A percentile compares a stretch with the other conserved stretches of the same genome.
Evolutionary conservation across 805 yeast species (phyloP).

Genomic region (Yarrowia hollandica): DNA sequence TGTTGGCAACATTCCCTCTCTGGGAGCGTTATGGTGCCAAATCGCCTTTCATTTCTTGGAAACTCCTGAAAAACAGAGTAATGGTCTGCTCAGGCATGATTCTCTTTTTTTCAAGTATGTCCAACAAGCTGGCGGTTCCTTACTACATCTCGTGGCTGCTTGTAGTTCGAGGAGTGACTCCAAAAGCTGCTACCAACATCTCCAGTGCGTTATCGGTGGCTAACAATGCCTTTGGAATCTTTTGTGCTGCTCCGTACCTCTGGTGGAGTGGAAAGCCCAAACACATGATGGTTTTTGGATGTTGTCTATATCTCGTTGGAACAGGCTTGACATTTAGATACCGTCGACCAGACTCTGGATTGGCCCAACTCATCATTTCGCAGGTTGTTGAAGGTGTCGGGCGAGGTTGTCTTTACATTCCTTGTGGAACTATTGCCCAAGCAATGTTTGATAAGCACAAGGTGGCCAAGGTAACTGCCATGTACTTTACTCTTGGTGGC

Average conservation of each 20-base stretch:
- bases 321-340: background rate
- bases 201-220: background rate
- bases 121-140: conserved; percentile 3
- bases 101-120: background rate
- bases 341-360: background rate
- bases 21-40: conserved; percentile 15
- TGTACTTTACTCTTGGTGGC: conserved; percentile 1
- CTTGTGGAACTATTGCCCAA: conserved; percentile 14
- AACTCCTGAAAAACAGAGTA: background rate
- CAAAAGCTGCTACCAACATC: conserved; percentile 3
- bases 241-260: conserved; percentile 9
- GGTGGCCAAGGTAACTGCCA: conserved; percentile 3
- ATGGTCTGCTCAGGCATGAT: background rate
- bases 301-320: background rate
- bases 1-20: background rate
- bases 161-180: conserved; percentile 1
- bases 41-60: conserved; percentile 8
- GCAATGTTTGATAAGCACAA: conserved; percentile 14
- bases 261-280: conserved; percentile 15
- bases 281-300: conserved; percentile 1
- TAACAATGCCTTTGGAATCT: background rate
- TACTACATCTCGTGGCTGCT: conserved; percentile 21
- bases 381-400: conserved; percentile 3
- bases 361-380: background rate
- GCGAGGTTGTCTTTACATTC: conserved; percentile 10